Base-by-base conservation (phyloP, 2,329 filamentous ascomycete genomes). In the Fusarium ambrosium region DNA sequence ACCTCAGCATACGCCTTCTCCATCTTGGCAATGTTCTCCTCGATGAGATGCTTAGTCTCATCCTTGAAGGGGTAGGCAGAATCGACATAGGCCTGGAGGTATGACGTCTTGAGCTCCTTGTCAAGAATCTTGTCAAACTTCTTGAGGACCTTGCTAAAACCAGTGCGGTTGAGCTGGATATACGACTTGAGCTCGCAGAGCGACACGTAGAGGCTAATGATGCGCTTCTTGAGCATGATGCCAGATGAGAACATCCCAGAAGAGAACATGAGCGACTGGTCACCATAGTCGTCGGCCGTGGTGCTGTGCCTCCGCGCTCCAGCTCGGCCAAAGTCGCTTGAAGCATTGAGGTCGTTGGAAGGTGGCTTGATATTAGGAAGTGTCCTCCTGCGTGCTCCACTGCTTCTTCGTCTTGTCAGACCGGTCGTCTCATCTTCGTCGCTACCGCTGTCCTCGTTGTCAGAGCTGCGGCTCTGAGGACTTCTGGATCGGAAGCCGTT, bases 91-190 rank as follows among this genome's bases (percentile, higher is more conserved):
- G 90, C 85, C 66, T 90, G 88, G 83, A 98, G 91, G 82, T 98
- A 99, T 55, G 88, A 86, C 16, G 90, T 86, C 75, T 96, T 95
- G 65, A 98, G 87, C 77, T 92, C 92, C 74, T 92, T 92, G 82
- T 98, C 93, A 68, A 98, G 85, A 67, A 94, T 98, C 87, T 99
- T 99, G 88, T 99, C 97, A 80, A 97, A 99, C 84, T 99, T 99
- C 85, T 99, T 99, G 76, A 98, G 86, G 1, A 97, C 95, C 84
- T 99, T 99, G 79, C 92, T 91, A 85, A 99, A 99, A 14, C 97
- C 97, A 0, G 97, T 99, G 84, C 94, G 93, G 87, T 99, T 99
- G 72, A 99, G 90, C 85, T 98, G 96, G 65, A 95, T 92, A 80
- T 95, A 99, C 2, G 96, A 98, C 81, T 98, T 97, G 79, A 99